These are phyloP conservation scores for Peronospora destructor DNA, from an alignment of 352 stramenopile genomes.

Conservation along the genomic window DNA sequence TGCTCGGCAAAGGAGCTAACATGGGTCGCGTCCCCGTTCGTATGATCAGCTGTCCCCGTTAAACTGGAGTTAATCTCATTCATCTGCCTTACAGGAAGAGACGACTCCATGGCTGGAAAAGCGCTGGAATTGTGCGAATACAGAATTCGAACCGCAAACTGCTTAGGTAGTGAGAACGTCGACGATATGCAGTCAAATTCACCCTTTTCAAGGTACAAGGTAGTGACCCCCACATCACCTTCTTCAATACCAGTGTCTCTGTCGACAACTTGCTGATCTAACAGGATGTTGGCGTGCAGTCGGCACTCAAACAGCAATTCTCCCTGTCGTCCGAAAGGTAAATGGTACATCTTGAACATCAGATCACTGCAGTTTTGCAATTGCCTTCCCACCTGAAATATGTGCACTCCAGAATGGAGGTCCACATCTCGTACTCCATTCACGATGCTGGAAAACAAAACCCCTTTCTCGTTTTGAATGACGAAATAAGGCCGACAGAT, in stretches of 20 bases:
- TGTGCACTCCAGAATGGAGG: slow-evolving; percentile 44
- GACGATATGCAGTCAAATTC: slow-evolving; percentile 81
- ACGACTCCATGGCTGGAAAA: slow-evolving; percentile 35
- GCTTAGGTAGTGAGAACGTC: slow-evolving; percentile 54
- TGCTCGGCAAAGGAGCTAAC: slow-evolving; percentile 21
- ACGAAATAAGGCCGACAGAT: slow-evolving; percentile 80
- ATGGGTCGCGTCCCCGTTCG: slow-evolving; percentile 12
- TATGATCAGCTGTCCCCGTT: slow-evolving; percentile 4
- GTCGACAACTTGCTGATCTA: slow-evolving; percentile 45
- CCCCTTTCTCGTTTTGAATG: slow-evolving; percentile 78
- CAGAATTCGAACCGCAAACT: slow-evolving; percentile 55
- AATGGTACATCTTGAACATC: slow-evolving; percentile 81
- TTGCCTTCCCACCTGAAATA: slow-evolving; percentile 59
- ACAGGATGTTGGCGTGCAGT: slow-evolving; percentile 61
- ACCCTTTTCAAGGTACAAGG: slow-evolving; percentile 50
- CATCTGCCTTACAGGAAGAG: slow-evolving; percentile 24
- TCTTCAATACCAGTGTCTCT: slow-evolving; percentile 14
- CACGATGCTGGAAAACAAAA: slow-evolving; percentile 83
- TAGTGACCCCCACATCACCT: slow-evolving; percentile 38
- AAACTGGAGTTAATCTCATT: slow-evolving; percentile 12
- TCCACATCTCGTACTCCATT: slow-evolving; percentile 67
- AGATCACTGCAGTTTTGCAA: slow-evolving; percentile 63
- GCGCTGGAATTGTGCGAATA: slow-evolving; percentile 44
- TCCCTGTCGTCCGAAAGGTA: slow-evolving; percentile 77
- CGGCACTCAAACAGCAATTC: slow-evolving; percentile 76